phyloP scores from a whole-genome alignment of 805 yeast genomes.

The Teunomyces stri region DNA sequence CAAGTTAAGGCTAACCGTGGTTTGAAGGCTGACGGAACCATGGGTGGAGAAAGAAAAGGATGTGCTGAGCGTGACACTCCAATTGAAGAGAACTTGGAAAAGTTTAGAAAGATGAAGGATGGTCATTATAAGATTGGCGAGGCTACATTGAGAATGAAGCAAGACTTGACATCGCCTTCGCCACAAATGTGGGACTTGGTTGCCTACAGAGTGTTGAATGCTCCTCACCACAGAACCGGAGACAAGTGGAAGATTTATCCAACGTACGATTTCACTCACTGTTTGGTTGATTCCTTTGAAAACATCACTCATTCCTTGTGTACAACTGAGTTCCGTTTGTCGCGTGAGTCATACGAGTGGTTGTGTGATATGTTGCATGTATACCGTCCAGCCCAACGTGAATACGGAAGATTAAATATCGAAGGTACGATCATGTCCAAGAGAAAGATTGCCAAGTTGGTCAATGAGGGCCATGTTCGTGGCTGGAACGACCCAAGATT shows the following conservation, averaged over 20 bases:
- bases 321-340: constrained; percentile 89
- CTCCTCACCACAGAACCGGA: constrained; percentile 95
- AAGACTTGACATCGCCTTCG: constrained; percentile 81
- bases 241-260: constrained; percentile 97
- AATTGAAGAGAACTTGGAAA: constrained; percentile 69
- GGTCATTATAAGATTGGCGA: constrained; percentile 87
- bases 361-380: constrained; percentile 92
- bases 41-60: constrained; percentile 88
- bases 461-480: constrained; percentile 74
- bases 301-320: constrained; percentile 94
- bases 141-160: constrained; percentile 96
- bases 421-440: constrained; percentile 94
- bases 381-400: constrained; percentile 98
- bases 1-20: constrained; percentile 91
- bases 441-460: constrained; percentile 92
- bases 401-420: constrained; percentile 92
- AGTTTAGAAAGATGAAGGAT: constrained; percentile 88
- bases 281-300: constrained; percentile 96
- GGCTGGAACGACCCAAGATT: constrained; percentile 99
- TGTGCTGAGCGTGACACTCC: constrained; percentile 73
- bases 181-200: constrained; percentile 99
- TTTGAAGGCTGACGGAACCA: constrained; percentile 83
- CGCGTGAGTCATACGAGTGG: constrained; percentile 98
- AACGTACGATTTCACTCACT: constrained; percentile 98
- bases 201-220: constrained; percentile 91